Percentiles rank a stretch among this genome's conserved stretches.
Conservation (phyloP, 106 monocot species). For the Iris macrosiphon region DNA sequence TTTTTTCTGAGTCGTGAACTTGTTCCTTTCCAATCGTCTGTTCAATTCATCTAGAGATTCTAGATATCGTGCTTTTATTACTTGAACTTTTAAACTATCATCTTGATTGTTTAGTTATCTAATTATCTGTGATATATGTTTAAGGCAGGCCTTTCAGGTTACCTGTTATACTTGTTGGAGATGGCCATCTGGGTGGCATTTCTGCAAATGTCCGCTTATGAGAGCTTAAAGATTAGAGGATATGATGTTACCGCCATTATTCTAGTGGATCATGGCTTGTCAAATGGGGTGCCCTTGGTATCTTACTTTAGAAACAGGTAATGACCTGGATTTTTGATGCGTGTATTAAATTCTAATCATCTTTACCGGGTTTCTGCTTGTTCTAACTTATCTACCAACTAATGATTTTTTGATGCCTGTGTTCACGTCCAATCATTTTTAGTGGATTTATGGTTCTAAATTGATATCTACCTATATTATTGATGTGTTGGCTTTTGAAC, state of each 20-base stretch:
- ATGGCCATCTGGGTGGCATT: constrained; percentile 89
- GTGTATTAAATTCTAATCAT: neutral
- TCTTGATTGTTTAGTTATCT: neutral
- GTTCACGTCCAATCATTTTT: too few species aligned
- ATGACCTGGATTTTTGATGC: constrained; percentile 1
- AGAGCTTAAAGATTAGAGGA: constrained; percentile 78
- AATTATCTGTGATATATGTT: neutral
- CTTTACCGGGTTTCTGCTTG: too few species aligned
- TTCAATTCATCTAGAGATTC: too few species aligned
- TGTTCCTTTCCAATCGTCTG: too few species aligned
- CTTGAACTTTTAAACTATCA: too few species aligned
- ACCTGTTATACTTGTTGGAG: constrained; percentile 88
- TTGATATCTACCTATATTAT: too few species aligned
- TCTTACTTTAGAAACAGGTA: constrained; percentile 84
- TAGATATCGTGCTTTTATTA: too few species aligned
- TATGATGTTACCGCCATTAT: constrained; percentile 85
- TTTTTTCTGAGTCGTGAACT: too few species aligned
- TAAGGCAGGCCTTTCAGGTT: constrained; percentile 73
- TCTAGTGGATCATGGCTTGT: constrained; percentile 65
- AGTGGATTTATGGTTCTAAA: too few species aligned
- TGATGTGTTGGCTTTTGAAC: too few species aligned
- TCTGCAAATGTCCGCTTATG: constrained; percentile 93
- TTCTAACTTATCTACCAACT: too few species aligned
- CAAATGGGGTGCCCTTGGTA: constrained; percentile 58
- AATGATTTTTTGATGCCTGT: too few species aligned